Base-by-base conservation (phyloP, 2,329 filamentous ascomycete species). In the Hypocrella siamensis region DNA sequence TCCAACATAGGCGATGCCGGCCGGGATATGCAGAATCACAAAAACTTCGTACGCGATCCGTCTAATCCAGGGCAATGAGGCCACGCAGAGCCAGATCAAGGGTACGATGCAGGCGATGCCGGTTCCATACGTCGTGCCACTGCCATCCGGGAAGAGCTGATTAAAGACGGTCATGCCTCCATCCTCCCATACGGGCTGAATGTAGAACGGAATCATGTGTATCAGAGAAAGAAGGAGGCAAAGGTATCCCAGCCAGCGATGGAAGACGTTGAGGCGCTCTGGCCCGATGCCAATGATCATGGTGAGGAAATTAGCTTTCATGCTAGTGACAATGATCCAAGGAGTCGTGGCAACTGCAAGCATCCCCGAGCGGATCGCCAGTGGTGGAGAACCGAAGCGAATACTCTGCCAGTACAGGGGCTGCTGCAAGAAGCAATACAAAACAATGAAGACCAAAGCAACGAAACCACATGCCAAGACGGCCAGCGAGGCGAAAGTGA, bases 321-420 rank as follows among this genome's bases (percentile, higher is more conserved):
- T 92, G 48, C 81, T 84, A 9, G 90, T 75, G 14, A 78, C 83
- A 31, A 93, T 63, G 40, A 94, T 88, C 85, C 86, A 94, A 1
- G 88, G 88, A 28, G 90, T 79, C 66, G 93, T 71, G 10, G 88
- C 82, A 11, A 94, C 78, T 10, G 86, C 77, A 35, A 94, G 72
- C 88, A 94, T 94, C 30, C 88, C 88, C 6, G 85, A 67, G 40
- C 88, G 71, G 38, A 94, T 75, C 8, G 86, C 84, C 34, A 96
- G 53, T 1, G 88, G 88, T 18, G 88, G 88, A 1, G 88, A 93
- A 26, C 88, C 88, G 45, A 72, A 88, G 28, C 67, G 67, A 43
- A 94, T 93, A 52, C 81, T 90, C 46, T 79, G 61, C 72, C 84
- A 93, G 60, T 86, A 94, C 3, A 93, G 66, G 2, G 88, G 88